Percentiles rank a stretch among this genome's conserved stretches.
Evolutionary conservation across 2,329 filamentous ascomycete species (phyloP).

Genomic region (Cercospora sesami): DNA sequence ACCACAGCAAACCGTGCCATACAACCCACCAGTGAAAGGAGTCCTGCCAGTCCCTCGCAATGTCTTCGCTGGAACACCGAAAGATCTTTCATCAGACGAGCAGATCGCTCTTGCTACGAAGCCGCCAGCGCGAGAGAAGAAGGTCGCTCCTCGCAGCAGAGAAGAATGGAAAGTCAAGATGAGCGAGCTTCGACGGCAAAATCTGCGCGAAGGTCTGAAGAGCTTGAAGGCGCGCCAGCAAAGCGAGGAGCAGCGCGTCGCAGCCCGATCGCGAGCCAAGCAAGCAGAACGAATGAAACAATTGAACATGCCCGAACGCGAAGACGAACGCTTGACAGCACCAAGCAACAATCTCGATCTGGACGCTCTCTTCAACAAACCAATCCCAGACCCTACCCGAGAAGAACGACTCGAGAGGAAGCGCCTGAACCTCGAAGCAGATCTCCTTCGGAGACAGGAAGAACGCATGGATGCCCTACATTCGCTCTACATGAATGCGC

Average conservation of each 20-base stretch:
- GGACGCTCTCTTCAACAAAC: slow-evolving; percentile 36
- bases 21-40: slow-evolving; percentile 63
- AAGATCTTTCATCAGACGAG: slow-evolving; percentile 50
- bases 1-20: slow-evolving; percentile 64
- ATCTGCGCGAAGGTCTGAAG: slow-evolving; percentile 69
- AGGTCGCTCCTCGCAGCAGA: slow-evolving; percentile 47
- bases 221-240: slow-evolving; percentile 68
- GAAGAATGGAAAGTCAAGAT: slow-evolving; percentile 70
- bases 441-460: slow-evolving; percentile 27
- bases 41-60: slow-evolving; percentile 79
- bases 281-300: slow-evolving; percentile 53
- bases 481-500: slow-evolving; percentile 84
- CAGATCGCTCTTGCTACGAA: slow-evolving; percentile 27
- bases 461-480: slow-evolving; percentile 66
- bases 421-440: slow-evolving; percentile 27
- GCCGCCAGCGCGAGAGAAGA: slow-evolving; percentile 23
- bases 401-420: slow-evolving; percentile 54
- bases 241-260: slow-evolving; percentile 41
- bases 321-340: slow-evolving; percentile 75
- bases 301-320: slow-evolving; percentile 65
- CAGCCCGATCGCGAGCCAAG: slow-evolving; percentile 48
- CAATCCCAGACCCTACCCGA: slow-evolving; percentile 62
- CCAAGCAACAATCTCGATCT: slow-evolving; percentile 55
- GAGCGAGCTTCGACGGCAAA: slow-evolving; percentile 68
- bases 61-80: slow-evolving; percentile 64